Evolutionary conservation across 805 yeast genomes (phyloP).

Genomic region (Yamadazyma takamatsuzukensis): DNA sequence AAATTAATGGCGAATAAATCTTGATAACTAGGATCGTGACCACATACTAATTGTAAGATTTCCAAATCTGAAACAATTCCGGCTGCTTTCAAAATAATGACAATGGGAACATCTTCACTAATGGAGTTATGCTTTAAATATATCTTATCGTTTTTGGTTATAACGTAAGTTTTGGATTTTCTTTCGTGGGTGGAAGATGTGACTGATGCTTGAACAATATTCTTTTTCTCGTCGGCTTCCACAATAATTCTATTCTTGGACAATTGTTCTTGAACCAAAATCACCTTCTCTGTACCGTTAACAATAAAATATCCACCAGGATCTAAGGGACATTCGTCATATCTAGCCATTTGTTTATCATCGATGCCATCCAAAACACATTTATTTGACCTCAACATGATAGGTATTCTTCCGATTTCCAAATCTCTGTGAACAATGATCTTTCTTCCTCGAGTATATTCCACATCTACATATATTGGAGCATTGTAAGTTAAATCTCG

Average conservation of each 20-base stretch:
- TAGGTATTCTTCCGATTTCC: slow-evolving; percentile 98
- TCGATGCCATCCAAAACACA: slow-evolving; percentile 79
- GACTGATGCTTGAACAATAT: slow-evolving; percentile 93
- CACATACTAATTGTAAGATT: slow-evolving; percentile 91
- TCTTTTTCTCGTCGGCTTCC: slow-evolving; percentile 94
- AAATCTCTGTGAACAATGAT: slow-evolving; percentile 85
- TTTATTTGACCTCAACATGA: slow-evolving; percentile 91
- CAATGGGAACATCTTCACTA: slow-evolving; percentile 93
- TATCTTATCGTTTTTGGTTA: slow-evolving; percentile 84
- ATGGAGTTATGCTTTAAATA: slow-evolving; percentile 94
- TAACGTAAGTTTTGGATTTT: slow-evolving; percentile 93
- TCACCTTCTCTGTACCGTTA: slow-evolving; percentile 97
- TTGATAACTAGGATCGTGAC: slow-evolving; percentile 81
- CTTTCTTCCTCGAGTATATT: slow-evolving; percentile 91
- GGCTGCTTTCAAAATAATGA: slow-evolving; percentile 87
- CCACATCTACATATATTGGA: slow-evolving; percentile 94
- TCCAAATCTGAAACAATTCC: slow-evolving; percentile 91
- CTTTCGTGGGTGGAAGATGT: slow-evolving; percentile 98
- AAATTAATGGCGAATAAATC: slow-evolving; percentile 90
- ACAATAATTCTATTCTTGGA: slow-evolving; percentile 96
- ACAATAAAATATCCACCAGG: slow-evolving; percentile 99
- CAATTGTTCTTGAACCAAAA: slow-evolving; percentile 93
- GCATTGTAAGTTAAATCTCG: slow-evolving; percentile 94
- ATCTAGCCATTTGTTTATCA: slow-evolving; percentile 79
- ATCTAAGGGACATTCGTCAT: slow-evolving; percentile 93